Conservation (phyloP, 1,284 basidiomycete species). For the Rhodotorula sp. region DNA sequence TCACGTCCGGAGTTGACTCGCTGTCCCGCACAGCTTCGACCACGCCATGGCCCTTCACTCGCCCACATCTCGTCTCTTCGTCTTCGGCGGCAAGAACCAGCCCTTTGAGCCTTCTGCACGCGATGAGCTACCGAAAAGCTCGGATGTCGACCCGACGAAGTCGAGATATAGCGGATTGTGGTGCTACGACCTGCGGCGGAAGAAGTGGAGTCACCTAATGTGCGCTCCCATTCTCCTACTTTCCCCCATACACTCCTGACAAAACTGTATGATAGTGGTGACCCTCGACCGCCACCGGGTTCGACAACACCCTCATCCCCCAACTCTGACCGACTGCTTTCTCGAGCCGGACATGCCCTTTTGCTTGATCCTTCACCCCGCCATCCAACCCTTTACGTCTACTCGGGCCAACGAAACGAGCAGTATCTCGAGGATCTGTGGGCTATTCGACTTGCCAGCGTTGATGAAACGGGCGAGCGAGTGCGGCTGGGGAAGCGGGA, state of each 20-base stretch:
- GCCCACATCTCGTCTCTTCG: slow-evolving; percentile 45
- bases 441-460: slow-evolving; percentile 18
- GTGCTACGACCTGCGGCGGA: slow-evolving; percentile 45
- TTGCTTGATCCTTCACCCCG: slow-evolving; percentile 42
- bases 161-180: slow-evolving; percentile 47
- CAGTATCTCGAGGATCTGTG: slow-evolving; percentile 47
- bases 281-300: slow-evolving; percentile 16
- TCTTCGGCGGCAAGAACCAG: slow-evolving; percentile 49
- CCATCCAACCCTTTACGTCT: slow-evolving; percentile 45
- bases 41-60: slow-evolving; percentile 47
- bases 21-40: slow-evolving; percentile 39
- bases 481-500: not conserved
- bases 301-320: slow-evolving; percentile 24
- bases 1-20: too few relatives aligned
- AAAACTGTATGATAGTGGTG: not conserved
- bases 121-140: not conserved
- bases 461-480: not conserved
- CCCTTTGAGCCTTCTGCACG: slow-evolving; percentile 24
- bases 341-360: slow-evolving; percentile 48
- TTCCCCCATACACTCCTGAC: too few relatives aligned
- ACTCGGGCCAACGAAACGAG: slow-evolving; percentile 47
- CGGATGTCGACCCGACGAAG: too few relatives aligned
- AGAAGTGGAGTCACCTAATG: slow-evolving; percentile 46
- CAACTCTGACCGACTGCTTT: slow-evolving; percentile 32
- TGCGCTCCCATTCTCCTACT: not conserved